Conservation (phyloP, 1,284 basidiomycete genomes). For the Tetrapyrgos nigripes region DNA sequence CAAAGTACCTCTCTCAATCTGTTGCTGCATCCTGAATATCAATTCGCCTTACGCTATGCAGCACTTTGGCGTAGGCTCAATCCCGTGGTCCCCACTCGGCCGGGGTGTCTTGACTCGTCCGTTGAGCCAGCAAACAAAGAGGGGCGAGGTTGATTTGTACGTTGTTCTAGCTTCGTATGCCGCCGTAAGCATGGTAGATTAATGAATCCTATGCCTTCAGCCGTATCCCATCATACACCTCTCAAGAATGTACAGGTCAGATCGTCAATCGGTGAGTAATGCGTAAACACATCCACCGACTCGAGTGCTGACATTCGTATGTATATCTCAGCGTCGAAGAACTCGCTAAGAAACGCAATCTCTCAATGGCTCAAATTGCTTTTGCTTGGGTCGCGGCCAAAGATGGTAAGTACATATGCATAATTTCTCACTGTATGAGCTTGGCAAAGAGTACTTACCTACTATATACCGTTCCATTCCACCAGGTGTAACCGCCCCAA, state of each 20-base stretch:
- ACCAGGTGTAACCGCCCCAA: conserved; percentile 57
- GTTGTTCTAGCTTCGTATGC: background rate
- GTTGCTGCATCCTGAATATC: too few species aligned
- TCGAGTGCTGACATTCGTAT: background rate
- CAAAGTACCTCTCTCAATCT: background rate
- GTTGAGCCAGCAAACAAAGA: conserved; percentile 8
- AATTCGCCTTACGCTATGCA: background rate
- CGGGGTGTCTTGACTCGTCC: conserved; percentile 55
- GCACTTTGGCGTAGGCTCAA: conserved; percentile 40
- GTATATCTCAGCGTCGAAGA: conserved; percentile 49
- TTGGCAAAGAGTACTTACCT: background rate
- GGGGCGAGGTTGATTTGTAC: conserved; percentile 6
- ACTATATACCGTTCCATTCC: background rate
- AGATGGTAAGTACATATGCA: conserved; percentile 31
- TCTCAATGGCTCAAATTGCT: conserved; percentile 65
- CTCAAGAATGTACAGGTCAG: conserved; percentile 18
- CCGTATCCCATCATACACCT: background rate
- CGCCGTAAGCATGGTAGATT: background rate
- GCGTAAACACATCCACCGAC: too few species aligned
- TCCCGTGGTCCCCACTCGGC: conserved; percentile 60
- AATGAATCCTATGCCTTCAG: background rate
- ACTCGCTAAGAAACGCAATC: conserved; percentile 55
- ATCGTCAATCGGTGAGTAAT: conserved; percentile 35
- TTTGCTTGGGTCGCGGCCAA: conserved; percentile 59
- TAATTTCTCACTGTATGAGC: background rate